These are phyloP conservation scores for Kurtzmaniella fragi DNA, from an alignment of 805 yeast species.

Conservation along the genomic window DNA sequence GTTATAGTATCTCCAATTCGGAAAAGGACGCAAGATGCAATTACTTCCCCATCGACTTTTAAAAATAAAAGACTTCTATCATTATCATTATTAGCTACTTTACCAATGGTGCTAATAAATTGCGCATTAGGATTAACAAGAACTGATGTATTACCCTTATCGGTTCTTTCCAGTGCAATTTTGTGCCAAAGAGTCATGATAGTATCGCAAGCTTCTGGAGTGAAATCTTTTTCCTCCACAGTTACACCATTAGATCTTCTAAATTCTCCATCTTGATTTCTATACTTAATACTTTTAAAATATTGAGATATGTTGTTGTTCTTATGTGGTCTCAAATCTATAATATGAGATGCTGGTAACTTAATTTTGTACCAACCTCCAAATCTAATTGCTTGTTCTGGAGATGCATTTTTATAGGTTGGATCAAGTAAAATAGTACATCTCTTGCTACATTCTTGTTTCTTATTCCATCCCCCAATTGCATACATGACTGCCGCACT, in stretches of 20 bases:
- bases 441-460: slow-evolving; percentile 16
- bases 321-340: slow-evolving; percentile 32
- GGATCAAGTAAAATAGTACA: slow-evolving; percentile 36
- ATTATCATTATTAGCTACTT: slow-evolving; percentile 13
- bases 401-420: slow-evolving; percentile 23
- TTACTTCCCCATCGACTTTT: slow-evolving; percentile 27
- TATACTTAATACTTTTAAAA: slow-evolving; percentile 36
- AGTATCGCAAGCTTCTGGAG: slow-evolving; percentile 21
- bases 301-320: slow-evolving; percentile 28
- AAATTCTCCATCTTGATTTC: slow-evolving; percentile 32
- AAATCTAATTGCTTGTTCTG: slow-evolving; percentile 28
- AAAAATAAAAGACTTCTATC: slow-evolving; percentile 31
- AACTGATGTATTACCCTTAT: slow-evolving; percentile 34
- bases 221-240: slow-evolving; percentile 27
- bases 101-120: slow-evolving; percentile 25
- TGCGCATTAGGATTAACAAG: slow-evolving; percentile 26
- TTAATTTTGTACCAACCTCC: slow-evolving; percentile 32
- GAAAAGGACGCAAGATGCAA: slow-evolving; percentile 39
- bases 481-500: slow-evolving; percentile 36
- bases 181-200: slow-evolving; percentile 33
- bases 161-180: slow-evolving; percentile 31
- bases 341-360: slow-evolving; percentile 36
- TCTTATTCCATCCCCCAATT: slow-evolving; percentile 28
- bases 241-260: slow-evolving; percentile 28
- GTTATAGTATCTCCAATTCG: slow-evolving; percentile 41